Evolutionary conservation across 75 land plant genomes (phyloP).

Genomic region (Larix kaempferi): DNA sequence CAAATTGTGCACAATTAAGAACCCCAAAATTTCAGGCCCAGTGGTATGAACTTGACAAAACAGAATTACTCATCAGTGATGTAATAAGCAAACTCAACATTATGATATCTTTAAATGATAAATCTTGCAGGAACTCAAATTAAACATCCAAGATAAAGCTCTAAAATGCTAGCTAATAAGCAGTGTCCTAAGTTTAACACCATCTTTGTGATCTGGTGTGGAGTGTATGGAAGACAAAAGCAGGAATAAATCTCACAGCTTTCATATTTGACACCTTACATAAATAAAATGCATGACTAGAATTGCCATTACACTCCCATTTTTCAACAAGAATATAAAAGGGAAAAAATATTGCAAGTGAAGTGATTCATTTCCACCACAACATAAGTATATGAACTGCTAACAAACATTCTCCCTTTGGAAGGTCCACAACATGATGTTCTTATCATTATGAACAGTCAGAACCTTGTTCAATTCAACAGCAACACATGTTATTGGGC

Average conservation of each 20-base stretch:
- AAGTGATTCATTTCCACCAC: neutral
- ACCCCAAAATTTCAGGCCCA: too few species aligned
- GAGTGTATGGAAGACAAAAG: neutral
- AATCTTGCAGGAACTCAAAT: neutral
- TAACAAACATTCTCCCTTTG: slow-evolving; percentile 1
- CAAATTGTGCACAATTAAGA: too few species aligned
- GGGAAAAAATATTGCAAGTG: neutral
- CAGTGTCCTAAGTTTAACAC: neutral
- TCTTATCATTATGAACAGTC: slow-evolving; percentile 65
- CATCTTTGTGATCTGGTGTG: neutral
- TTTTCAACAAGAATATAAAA: neutral
- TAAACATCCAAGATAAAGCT: neutral
- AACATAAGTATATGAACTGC: neutral
- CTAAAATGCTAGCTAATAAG: too few species aligned
- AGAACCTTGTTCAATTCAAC: slow-evolving; percentile 78
- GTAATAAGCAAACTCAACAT: neutral
- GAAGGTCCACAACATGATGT: slow-evolving; percentile 65
- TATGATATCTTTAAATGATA: neutral
- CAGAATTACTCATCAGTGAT: too few species aligned
- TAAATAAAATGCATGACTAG: neutral
- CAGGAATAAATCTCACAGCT: neutral
- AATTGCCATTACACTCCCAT: neutral
- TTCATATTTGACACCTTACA: neutral
- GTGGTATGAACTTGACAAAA: too few species aligned
- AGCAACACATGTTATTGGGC: slow-evolving; percentile 63